Conservation (phyloP, 352 stramenopile genomes). For the Lagenidium giganteum region DNA sequence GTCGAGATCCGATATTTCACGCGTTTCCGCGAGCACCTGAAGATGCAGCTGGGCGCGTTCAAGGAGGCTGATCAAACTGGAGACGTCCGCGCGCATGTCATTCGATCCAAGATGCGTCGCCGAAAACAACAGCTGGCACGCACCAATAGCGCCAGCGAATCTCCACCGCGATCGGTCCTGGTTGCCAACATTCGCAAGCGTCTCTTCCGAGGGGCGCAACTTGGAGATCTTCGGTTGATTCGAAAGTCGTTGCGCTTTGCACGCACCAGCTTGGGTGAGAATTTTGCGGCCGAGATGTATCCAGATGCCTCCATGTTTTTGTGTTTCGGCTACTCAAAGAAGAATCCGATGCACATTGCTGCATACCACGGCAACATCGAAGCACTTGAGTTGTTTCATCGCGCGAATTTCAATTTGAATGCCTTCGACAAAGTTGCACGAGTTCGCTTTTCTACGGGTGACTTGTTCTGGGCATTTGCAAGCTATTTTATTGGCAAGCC, state of each 20-base stretch:
- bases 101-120: constrained; percentile 48
- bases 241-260: constrained; percentile 53
- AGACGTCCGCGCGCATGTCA: constrained; percentile 64
- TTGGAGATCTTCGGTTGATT: constrained; percentile 59
- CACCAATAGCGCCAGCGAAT: constrained; percentile 16
- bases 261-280: constrained; percentile 34
- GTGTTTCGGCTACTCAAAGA: constrained; percentile 72
- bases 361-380: constrained; percentile 76
- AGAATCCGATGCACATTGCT: constrained; percentile 83
- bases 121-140: constrained; percentile 27
- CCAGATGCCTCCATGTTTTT: constrained; percentile 59
- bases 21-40: constrained; percentile 77
- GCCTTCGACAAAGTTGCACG: constrained; percentile 79
- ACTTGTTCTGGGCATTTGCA: constrained; percentile 81
- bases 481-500: constrained; percentile 68
- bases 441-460: constrained; percentile 66
- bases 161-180: constrained; percentile 24
- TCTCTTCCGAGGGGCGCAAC: constrained; percentile 65
- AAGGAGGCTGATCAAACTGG: constrained; percentile 79
- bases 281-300: constrained; percentile 63
- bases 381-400: constrained; percentile 58
- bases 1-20: constrained; percentile 66
- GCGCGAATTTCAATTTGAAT: constrained; percentile 57
- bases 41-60: constrained; percentile 81
- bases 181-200: constrained; percentile 59